Percentiles rank a stretch among this genome's conserved stretches.
phyloP scores from a whole-genome alignment of 2,329 filamentous ascomycete genomes.

The Colletotrichum nymphaeae region DNA sequence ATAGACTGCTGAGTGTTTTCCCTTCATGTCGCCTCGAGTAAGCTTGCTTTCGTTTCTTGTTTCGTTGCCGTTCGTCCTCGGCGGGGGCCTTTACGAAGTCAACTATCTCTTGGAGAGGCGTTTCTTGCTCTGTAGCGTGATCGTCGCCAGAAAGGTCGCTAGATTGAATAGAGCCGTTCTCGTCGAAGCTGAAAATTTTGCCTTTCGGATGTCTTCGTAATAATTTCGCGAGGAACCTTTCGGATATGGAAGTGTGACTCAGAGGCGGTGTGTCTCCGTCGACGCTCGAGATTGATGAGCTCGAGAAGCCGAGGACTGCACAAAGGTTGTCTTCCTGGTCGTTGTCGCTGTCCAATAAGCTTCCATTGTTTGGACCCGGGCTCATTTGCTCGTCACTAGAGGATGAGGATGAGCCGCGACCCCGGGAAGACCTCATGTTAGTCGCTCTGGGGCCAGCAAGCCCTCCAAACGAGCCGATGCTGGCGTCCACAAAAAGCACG shows the following conservation, averaged over 20 bases:
- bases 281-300: constrained; percentile 45
- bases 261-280: constrained; percentile 39
- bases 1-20: constrained; percentile 45
- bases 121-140: not conserved
- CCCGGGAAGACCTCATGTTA: not conserved
- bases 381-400: constrained; percentile 38
- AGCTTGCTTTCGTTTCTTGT: not conserved
- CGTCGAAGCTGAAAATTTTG: constrained; percentile 57
- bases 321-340: constrained; percentile 37
- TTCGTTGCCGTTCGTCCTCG: not conserved
- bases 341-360: not conserved
- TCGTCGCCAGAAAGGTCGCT: constrained; percentile 44
- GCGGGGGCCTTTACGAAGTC: not conserved
- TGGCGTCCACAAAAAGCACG: constrained; percentile 33
- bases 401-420: constrained; percentile 26
- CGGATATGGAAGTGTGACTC: constrained; percentile 44
- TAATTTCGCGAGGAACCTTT: constrained; percentile 53
- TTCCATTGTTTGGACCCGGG: too few relatives aligned
- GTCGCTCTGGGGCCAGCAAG: constrained; percentile 35
- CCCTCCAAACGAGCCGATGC: constrained; percentile 42
- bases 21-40: constrained; percentile 40
- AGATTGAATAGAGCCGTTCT: constrained; percentile 47
- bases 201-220: constrained; percentile 58
- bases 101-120: not conserved
- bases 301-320: constrained; percentile 53